Evolutionary conservation across 148 eudicot species (phyloP).

Genomic region (Amaranthus cruentus): DNA sequence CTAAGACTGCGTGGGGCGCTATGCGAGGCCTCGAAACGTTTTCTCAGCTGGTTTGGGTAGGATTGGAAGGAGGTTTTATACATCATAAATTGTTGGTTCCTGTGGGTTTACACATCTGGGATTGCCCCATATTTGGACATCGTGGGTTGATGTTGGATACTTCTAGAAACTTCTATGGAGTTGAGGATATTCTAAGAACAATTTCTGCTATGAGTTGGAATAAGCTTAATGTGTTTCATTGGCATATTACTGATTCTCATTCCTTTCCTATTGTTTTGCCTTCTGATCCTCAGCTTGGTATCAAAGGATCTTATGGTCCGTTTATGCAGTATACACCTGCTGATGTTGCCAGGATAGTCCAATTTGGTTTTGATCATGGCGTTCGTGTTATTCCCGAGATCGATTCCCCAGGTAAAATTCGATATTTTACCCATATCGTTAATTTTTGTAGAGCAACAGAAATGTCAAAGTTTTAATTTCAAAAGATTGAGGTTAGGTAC

Average conservation of each 20-base stretch:
- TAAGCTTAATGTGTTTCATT: conserved; percentile 90
- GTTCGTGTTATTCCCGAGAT: conserved; percentile 89
- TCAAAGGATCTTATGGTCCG: conserved; percentile 62
- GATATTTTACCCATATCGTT: no score
- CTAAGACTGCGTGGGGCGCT: conserved; percentile 82
- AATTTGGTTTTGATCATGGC: conserved; percentile 75
- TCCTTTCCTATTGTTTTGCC: conserved; percentile 75
- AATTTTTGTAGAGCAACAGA: no score
- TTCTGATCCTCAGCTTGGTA: conserved; percentile 58
- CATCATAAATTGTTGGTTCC: conserved; percentile 27
- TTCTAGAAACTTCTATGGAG: conserved; percentile 60
- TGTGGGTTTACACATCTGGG: conserved; percentile 45
- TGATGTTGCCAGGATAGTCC: conserved; percentile 58
- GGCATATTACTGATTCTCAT: conserved; percentile 92
- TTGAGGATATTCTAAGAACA: conserved; percentile 53
- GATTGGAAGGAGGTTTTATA: conserved; percentile 21
- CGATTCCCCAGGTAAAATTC: conserved; percentile 72
- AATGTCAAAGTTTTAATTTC: no score
- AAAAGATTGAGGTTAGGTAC: no score
- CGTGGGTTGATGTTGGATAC: conserved; percentile 84
- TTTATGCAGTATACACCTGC: conserved; percentile 60
- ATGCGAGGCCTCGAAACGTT: conserved; percentile 56
- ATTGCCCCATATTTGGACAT: conserved; percentile 54
- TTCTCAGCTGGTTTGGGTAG: conserved; percentile 39
- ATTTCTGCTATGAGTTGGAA: conserved; percentile 67